Percentiles rank a stretch among this genome's conserved stretches.
These are phyloP conservation scores for Fragilaria crotonensis DNA, from an alignment of 108 stramenopile species.

Conservation along the genomic window DNA sequence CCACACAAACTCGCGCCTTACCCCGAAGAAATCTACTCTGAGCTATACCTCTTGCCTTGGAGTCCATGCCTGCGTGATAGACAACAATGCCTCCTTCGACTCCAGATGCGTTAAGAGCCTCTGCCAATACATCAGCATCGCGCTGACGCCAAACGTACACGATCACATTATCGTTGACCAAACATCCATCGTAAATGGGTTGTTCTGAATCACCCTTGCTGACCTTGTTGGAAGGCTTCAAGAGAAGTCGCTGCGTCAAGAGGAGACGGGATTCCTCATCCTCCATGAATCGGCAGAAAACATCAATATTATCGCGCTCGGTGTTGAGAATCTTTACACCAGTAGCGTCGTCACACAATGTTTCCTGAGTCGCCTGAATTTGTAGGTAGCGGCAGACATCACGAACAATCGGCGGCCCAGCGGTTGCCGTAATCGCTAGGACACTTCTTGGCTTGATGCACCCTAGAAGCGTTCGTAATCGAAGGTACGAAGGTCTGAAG, in stretches of 20 bases:
- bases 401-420: slow-evolving; percentile 69
- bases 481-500: slow-evolving; percentile 90
- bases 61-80: slow-evolving; percentile 88
- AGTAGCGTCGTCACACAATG: slow-evolving; percentile 6
- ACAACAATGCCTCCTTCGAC: slow-evolving; percentile 65
- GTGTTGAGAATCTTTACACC: slow-evolving; percentile 57
- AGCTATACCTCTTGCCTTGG: slow-evolving; percentile 51
- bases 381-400: slow-evolving; percentile 77
- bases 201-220: neutral
- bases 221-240: neutral
- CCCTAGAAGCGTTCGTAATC: slow-evolving; percentile 56
- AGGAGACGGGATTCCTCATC: slow-evolving; percentile 59
- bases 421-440: slow-evolving; percentile 91
- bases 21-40: slow-evolving; percentile 84
- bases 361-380: slow-evolving; percentile 25
- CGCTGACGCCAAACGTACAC: slow-evolving; percentile 88
- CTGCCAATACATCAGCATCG: slow-evolving; percentile 83
- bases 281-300: slow-evolving; percentile 38
- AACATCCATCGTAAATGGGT: slow-evolving; percentile 23
- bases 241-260: slow-evolving; percentile 30
- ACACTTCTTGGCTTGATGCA: slow-evolving; percentile 68
- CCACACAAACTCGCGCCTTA: slow-evolving; percentile 85
- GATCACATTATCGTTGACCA: slow-evolving; percentile 73
- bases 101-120: slow-evolving; percentile 49
- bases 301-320: slow-evolving; percentile 84